These are phyloP conservation scores for Oryza punctata DNA, from an alignment of 176 grass and related monocot species.

Conservation along the genomic window DNA sequence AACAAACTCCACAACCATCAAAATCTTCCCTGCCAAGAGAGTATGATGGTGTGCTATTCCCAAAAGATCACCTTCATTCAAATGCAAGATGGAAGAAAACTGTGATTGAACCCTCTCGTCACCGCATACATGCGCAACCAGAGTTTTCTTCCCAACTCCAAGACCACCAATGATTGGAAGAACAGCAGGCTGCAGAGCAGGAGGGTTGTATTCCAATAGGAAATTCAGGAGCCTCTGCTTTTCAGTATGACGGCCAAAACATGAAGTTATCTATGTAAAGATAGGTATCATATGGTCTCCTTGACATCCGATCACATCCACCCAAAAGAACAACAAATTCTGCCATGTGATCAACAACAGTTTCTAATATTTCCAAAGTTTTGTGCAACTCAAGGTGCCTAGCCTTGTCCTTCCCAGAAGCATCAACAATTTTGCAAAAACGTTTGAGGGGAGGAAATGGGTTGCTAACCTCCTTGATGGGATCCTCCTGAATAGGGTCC, in stretches of 20 bases:
- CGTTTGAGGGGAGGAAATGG: too few relatives aligned
- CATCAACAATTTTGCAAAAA: too few relatives aligned
- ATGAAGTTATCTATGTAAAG: neutral
- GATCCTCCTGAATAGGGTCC: too few relatives aligned
- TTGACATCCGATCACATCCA: neutral
- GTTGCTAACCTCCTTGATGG: too few relatives aligned
- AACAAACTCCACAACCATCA: neutral
- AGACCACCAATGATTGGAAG: neutral
- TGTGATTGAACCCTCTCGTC: neutral
- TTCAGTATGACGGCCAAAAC: neutral
- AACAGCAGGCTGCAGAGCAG: neutral
- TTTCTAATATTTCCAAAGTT: neutral
- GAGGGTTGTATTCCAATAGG: neutral
- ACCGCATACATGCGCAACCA: neutral
- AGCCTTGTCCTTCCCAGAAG: too few relatives aligned
- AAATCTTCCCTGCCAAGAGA: neutral
- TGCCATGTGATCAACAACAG: neutral
- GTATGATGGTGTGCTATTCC: too few relatives aligned
- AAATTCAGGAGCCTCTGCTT: neutral
- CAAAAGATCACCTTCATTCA: neutral
- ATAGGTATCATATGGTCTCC: neutral
- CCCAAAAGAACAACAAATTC: neutral
- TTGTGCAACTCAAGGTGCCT: too few relatives aligned
- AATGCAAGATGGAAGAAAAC: neutral
- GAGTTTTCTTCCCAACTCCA: conserved; percentile 1